Evolutionary conservation across 306 rosid species (phyloP).

Genomic region (Alnus glutinosa): DNA sequence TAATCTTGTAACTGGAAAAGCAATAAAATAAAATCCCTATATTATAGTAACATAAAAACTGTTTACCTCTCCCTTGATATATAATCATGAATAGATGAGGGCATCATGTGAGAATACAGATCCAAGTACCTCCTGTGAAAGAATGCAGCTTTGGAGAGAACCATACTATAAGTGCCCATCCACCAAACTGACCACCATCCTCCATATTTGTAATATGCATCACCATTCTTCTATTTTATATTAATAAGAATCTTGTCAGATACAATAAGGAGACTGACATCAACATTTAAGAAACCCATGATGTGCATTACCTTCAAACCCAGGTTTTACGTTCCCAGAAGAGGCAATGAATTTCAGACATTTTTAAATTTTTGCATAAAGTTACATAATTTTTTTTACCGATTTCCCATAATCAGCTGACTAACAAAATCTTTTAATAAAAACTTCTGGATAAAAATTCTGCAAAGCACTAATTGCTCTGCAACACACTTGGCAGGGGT

Average conservation of each 20-base stretch:
- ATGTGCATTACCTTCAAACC: slow-evolving; percentile 10
- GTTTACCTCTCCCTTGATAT: slow-evolving; percentile 46
- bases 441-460: not conserved
- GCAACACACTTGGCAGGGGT: not conserved
- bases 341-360: slow-evolving; percentile 11
- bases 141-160: slow-evolving; percentile 66
- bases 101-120: slow-evolving; percentile 42
- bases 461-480: not conserved
- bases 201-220: slow-evolving; percentile 50
- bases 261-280: slow-evolving; percentile 15
- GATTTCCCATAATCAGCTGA: not conserved
- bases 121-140: slow-evolving; percentile 61
- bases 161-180: slow-evolving; percentile 63
- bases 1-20: not conserved
- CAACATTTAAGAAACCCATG: not conserved
- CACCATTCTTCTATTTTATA: slow-evolving; percentile 41
- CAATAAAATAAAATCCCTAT: slow-evolving; percentile 1
- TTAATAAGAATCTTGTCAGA: slow-evolving; percentile 32
- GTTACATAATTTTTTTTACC: not conserved
- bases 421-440: not conserved
- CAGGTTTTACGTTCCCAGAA: slow-evolving; percentile 3
- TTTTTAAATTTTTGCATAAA: not conserved
- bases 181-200: slow-evolving; percentile 80
- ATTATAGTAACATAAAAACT: slow-evolving; percentile 15
- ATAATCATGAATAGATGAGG: slow-evolving; percentile 47